phyloP scores from a whole-genome alignment of 164 flowering plant genomes.

The Nymphaea thermarum region DNA sequence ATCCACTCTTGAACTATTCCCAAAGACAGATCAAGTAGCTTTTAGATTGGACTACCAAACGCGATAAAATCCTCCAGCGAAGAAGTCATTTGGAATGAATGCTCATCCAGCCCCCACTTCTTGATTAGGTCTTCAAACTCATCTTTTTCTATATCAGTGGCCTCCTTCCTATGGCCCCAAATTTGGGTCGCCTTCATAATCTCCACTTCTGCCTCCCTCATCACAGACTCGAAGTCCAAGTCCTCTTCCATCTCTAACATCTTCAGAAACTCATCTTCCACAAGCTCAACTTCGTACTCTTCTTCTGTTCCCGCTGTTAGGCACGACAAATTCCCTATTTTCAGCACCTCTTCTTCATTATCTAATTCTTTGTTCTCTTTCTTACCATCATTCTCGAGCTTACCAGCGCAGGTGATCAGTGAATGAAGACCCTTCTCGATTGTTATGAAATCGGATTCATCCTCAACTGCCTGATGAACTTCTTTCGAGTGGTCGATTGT shows the following conservation, averaged over 20 bases:
- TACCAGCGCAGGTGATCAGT: neutral
- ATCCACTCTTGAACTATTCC: too few species aligned
- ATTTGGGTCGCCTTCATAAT: conserved; percentile 6
- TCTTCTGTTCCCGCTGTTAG: neutral
- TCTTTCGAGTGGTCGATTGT: conserved; percentile 7
- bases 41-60: conserved; percentile 6
- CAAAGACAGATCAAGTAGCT: neutral
- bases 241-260: conserved; percentile 8
- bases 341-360: neutral
- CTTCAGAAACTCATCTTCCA: conserved; percentile 9
- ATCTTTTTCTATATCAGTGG: conserved; percentile 3
- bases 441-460: conserved; percentile 8
- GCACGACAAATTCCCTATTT: neutral
- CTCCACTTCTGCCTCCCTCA: conserved; percentile 7
- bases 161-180: conserved; percentile 3
- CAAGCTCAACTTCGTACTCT: conserved; percentile 5
- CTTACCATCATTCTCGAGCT: neutral
- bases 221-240: conserved; percentile 4
- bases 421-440: conserved; percentile 5
- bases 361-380: neutral
- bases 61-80: neutral
- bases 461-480: neutral
- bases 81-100: neutral
- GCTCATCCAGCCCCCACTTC: conserved; percentile 3
- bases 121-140: conserved; percentile 4